Conservation (phyloP, 768 basidiomycete species). For the Russula earlei region DNA sequence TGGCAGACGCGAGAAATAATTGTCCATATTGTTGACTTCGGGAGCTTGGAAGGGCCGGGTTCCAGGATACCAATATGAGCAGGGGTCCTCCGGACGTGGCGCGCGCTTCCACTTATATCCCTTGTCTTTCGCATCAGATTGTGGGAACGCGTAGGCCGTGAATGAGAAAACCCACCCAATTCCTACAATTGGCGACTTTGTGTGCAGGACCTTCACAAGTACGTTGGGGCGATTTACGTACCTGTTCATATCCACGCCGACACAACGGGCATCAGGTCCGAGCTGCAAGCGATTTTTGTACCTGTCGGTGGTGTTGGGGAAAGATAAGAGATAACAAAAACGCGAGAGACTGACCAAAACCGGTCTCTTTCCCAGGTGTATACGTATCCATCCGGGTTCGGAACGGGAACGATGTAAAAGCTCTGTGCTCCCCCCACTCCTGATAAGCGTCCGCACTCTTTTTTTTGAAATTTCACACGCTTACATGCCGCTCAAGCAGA, state of each 20-base stretch:
- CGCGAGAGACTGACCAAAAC: conserved; percentile 38
- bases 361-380: conserved; percentile 66
- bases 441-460: neutral
- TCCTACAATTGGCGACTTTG: neutral
- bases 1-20: conserved; percentile 47
- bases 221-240: conserved; percentile 22
- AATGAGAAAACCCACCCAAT: neutral
- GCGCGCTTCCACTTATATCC: conserved; percentile 61
- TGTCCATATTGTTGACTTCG: conserved; percentile 67
- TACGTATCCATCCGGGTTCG: conserved; percentile 66
- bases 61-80: conserved; percentile 72
- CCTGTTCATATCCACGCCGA: conserved; percentile 75
- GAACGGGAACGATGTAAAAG: conserved; percentile 57
- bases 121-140: conserved; percentile 26
- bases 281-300: conserved; percentile 63
- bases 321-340: neutral
- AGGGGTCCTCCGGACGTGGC: conserved; percentile 40
- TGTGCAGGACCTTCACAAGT: neutral
- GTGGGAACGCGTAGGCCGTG: neutral
- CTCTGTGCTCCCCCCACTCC: conserved; percentile 32
- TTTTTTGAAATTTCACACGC: neutral
- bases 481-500: conserved; percentile 47
- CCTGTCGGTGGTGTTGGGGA: conserved; percentile 26
- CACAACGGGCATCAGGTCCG: conserved; percentile 40
- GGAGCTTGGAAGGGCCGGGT: conserved; percentile 63